These are phyloP conservation scores for Oryza meridionalis DNA, from an alignment of 176 grass and related monocot species.

Conservation along the genomic window DNA sequence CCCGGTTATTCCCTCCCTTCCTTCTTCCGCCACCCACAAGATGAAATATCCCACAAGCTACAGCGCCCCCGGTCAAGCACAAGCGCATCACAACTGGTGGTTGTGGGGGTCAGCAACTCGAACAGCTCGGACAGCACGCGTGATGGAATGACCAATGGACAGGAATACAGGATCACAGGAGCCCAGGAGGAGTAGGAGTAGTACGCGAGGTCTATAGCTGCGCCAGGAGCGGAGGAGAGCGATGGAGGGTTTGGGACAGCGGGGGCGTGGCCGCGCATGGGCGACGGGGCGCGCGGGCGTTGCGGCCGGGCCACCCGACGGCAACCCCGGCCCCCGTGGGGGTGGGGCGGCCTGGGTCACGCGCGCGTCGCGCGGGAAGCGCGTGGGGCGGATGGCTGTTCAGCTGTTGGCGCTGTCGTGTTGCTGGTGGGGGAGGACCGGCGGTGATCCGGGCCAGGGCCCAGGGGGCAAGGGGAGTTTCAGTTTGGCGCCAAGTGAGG, in stretches of 20 bases:
- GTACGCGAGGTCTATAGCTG: background rate
- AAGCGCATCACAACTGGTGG: background rate
- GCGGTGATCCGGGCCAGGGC: too few species aligned
- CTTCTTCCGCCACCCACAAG: background rate
- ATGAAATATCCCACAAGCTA: too few species aligned
- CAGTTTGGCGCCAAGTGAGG: too few species aligned
- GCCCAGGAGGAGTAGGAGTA: too few species aligned
- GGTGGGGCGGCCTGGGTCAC: background rate
- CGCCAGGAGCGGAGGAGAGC: background rate
- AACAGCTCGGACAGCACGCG: background rate
- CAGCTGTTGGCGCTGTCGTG: too few species aligned
- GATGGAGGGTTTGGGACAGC: background rate
- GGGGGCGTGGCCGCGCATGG: background rate
- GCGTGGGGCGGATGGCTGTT: too few species aligned
- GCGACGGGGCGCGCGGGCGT: background rate
- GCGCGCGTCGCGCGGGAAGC: too few species aligned
- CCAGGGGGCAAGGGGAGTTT: too few species aligned
- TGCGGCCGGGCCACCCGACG: slow-evolving; percentile 36
- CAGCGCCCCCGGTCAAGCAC: background rate
- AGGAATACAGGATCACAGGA: background rate
- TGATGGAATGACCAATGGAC: background rate
- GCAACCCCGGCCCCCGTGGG: background rate
- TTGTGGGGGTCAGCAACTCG: background rate
- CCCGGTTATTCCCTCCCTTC: background rate
- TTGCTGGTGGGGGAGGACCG: too few species aligned